phyloP scores from a whole-genome alignment of 2,329 filamentous ascomycete species.

The Paracorniculantispora psalliotae region DNA sequence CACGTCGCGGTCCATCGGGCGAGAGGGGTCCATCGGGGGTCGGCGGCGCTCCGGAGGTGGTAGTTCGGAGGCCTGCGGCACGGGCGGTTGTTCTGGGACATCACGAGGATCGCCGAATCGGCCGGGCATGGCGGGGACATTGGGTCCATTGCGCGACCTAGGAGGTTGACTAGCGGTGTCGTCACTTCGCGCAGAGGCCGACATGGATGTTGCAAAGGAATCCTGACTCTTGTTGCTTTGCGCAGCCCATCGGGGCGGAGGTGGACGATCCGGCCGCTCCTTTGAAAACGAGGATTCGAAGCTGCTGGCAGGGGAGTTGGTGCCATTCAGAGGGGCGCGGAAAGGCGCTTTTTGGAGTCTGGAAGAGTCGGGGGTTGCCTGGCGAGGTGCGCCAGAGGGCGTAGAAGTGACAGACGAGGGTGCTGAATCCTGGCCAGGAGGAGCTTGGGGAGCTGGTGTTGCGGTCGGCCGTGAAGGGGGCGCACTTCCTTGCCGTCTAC shows the following conservation, averaged over 20 bases:
- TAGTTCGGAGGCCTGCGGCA: conserved; percentile 24
- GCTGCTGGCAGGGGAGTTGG: conserved; percentile 46
- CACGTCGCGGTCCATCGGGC: conserved; percentile 50
- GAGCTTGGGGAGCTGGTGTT: neutral
- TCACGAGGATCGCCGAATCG: conserved; percentile 31
- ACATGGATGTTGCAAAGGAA: conserved; percentile 46
- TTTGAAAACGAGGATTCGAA: conserved; percentile 42
- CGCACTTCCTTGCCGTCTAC: conserved; percentile 34
- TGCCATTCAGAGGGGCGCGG: conserved; percentile 35
- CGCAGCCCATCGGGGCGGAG: conserved; percentile 42
- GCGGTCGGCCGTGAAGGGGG: conserved; percentile 23
- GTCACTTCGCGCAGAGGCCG: conserved; percentile 42
- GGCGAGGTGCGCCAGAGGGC: conserved; percentile 3
- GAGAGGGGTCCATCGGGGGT: conserved; percentile 59
- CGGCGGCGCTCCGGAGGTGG: conserved; percentile 56
- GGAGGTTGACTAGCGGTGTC: conserved; percentile 47
- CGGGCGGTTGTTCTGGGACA: conserved; percentile 6
- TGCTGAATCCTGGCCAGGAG: conserved; percentile 3
- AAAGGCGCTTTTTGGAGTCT: conserved; percentile 19
- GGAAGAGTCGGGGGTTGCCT: conserved; percentile 15
- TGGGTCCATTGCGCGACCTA: conserved; percentile 48
- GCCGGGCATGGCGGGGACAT: conserved; percentile 34
- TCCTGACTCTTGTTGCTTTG: conserved; percentile 54
- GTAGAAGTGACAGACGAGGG: neutral
- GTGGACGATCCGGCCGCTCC: conserved; percentile 29